Base-by-base conservation (phyloP, 495 filamentous ascomycete genomes). In the Hyaloscypha hepaticicola region DNA sequence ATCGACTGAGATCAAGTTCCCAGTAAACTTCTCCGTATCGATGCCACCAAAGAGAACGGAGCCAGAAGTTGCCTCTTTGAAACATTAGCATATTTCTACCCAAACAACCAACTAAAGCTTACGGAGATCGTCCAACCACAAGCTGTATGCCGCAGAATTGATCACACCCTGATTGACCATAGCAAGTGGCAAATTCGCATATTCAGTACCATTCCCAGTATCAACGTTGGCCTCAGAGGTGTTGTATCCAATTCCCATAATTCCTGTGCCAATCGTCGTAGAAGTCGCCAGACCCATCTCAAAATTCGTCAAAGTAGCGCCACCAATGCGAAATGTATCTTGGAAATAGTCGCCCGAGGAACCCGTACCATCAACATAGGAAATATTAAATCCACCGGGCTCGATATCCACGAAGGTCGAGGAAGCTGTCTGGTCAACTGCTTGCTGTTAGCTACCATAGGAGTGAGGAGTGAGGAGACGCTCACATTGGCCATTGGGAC, bases 1-100 rank as follows among this genome's bases (percentile, higher is more conserved):
- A 24, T 88, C 73, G 61, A 99, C 85, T 2, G 87, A 89, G 28
- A 85, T 79, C 2, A 99, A 83, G 2, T 85, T 71, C 26, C 93
- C 95, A 19, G 76, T 76, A 72, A 89, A 99, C 74, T 96, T 97
- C 26, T 83, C 84, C 0, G 89, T 93, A 72, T 99, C 90, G 58
- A 99, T 90, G 24, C 96, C 95, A 25, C 95, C 95, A 66, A 99
- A 99, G 7, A 98, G 83, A 52, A 99, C 87, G 8, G 88, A 85
- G n/a, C 95, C 95, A 31, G 85, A 86, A 24, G 76, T 80, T 22
- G 86, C 80, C 48, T 87, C 78, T 64, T 69, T 34, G 24, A 26
- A 51, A 48, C 28, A 14, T 62, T 55, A 65, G 61, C 31, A 52
- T 14, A 41, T 21, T 6, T 16, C 31, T 16, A 1, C 11, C 5